These are phyloP conservation scores for Urochloa ruziziensis DNA, from an alignment of 176 grass and related monocot species.

Conservation along the genomic window DNA sequence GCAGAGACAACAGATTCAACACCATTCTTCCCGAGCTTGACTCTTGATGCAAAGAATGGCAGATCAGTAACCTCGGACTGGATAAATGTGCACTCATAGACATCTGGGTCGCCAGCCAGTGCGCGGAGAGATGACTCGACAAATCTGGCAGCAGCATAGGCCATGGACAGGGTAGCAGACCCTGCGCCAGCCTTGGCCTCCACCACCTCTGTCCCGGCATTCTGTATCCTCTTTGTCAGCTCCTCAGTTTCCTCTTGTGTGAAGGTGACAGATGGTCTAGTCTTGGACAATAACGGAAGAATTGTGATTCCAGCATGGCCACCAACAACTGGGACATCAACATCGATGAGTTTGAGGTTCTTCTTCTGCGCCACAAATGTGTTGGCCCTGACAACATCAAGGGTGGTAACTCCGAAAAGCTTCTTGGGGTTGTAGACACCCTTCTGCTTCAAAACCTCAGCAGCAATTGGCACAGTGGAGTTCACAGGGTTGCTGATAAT, in stretches of 20 bases:
- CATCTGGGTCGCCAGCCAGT: constrained; percentile 65
- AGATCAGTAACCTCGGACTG: constrained; percentile 64
- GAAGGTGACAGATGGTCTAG: constrained; percentile 62
- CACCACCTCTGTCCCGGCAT: constrained; percentile 77
- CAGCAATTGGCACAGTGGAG: constrained; percentile 78
- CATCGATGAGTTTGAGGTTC: constrained; percentile 66
- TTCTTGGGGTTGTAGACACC: constrained; percentile 76
- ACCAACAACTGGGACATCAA: constrained; percentile 81
- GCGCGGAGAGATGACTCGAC: constrained; percentile 68
- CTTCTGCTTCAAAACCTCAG: constrained; percentile 80
- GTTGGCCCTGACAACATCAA: constrained; percentile 82
- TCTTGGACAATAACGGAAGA: constrained; percentile 66
- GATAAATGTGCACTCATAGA: constrained; percentile 83
- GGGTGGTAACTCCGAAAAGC: constrained; percentile 73
- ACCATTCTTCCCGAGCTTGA: constrained; percentile 79
- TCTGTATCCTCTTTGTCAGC: constrained; percentile 81
- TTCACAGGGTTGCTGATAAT: constrained; percentile 94
- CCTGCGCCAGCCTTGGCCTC: constrained; percentile 83
- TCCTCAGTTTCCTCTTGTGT: constrained; percentile 58
- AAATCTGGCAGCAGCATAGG: constrained; percentile 76
- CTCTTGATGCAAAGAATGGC: constrained; percentile 78
- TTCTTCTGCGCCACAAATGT: constrained; percentile 84
- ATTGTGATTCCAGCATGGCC: constrained; percentile 88
- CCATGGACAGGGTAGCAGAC: constrained; percentile 84
- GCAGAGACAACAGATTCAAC: constrained; percentile 57